Percentiles rank a stretch among this genome's conserved stretches.
Conservation (phyloP, 2,329 filamentous ascomycete species). For the Emmonsiellopsis sp. region DNA sequence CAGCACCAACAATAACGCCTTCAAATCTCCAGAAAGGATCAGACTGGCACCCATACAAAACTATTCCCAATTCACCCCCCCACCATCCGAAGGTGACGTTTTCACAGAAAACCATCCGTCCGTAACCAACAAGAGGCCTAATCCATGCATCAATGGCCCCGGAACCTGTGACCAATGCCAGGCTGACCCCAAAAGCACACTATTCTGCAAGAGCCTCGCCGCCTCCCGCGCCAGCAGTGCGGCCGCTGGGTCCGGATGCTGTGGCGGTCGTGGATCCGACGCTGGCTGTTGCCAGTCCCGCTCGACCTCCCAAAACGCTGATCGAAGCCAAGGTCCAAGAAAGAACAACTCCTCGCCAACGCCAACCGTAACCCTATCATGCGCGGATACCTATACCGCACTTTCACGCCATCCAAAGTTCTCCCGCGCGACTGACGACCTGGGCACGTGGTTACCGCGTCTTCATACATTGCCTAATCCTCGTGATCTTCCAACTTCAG, state of each 20-base stretch:
- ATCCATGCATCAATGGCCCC: constrained; percentile 55
- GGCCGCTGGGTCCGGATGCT: constrained; percentile 42
- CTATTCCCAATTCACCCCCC: constrained; percentile 41
- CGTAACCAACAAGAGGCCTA: constrained; percentile 25
- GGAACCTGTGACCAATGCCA: constrained; percentile 72
- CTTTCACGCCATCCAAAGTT: constrained; percentile 69
- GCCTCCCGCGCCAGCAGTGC: constrained; percentile 41
- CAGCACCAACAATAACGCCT: constrained; percentile 25
- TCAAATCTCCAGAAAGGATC: constrained; percentile 32
- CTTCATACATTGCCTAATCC: constrained; percentile 48
- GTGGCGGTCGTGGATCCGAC: constrained; percentile 48
- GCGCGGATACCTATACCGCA: constrained; percentile 70
- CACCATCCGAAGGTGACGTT: constrained; percentile 48
- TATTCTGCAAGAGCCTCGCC: constrained; percentile 74
- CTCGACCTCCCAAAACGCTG: constrained; percentile 15
- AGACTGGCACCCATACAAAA: constrained; percentile 38
- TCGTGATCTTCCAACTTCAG: constrained; percentile 21
- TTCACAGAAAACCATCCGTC: constrained; percentile 38
- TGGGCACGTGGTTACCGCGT: constrained; percentile 66
- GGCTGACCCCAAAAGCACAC: constrained; percentile 65
- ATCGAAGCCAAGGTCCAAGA: constrained; percentile 13
- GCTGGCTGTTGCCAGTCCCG: constrained; percentile 53
- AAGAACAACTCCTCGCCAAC: constrained; percentile 21
- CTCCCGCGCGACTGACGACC: constrained; percentile 61
- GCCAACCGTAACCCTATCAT: constrained; percentile 53